Conservation (phyloP, 2,329 filamentous ascomycete genomes). For the Chrysoporthe austroafricana region DNA sequence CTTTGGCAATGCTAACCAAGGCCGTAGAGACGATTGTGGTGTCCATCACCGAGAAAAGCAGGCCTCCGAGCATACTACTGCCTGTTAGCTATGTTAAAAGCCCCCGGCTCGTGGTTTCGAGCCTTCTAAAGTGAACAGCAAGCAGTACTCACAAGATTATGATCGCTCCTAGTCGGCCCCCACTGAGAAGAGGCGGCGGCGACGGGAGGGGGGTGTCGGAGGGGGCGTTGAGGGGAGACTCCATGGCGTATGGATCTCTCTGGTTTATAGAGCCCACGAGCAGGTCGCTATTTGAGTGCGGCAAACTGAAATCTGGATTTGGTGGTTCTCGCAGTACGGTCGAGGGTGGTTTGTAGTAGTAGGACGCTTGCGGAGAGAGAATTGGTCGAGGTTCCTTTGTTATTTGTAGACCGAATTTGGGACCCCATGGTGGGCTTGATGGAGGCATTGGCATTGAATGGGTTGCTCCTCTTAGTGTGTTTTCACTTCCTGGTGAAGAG, state of each 20-base stretch:
- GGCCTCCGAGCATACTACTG: constrained; percentile 52
- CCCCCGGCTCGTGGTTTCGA: neutral
- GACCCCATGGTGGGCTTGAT: neutral
- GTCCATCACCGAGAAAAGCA: constrained; percentile 61
- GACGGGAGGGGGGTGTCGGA: constrained; percentile 8
- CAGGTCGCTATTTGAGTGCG: constrained; percentile 22
- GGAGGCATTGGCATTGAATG: neutral
- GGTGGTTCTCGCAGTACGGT: neutral
- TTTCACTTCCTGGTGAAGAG: neutral
- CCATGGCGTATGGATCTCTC: constrained; percentile 22
- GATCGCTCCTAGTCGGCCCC: constrained; percentile 19
- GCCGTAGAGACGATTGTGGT: constrained; percentile 63
- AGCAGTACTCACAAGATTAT: constrained; percentile 24
- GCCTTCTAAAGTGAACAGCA: no score
- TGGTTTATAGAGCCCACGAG: constrained; percentile 18
- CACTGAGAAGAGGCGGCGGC: constrained; percentile 12
- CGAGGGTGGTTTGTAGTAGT: constrained; percentile 1
- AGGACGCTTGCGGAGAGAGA: constrained; percentile 21
- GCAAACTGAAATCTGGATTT: constrained; percentile 9
- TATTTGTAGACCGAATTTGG: constrained; percentile 11
- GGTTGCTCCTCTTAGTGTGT: neutral
- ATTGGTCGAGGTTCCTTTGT: constrained; percentile 18
- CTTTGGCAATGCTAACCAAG: constrained; percentile 58
- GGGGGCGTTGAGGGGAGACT: constrained; percentile 16
- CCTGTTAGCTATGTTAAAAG: constrained; percentile 9